A percentile compares a stretch with the other conserved stretches of the same genome.
Evolutionary conservation across 495 filamentous ascomycete species (phyloP).

Genomic region (Parmelia sp.): DNA sequence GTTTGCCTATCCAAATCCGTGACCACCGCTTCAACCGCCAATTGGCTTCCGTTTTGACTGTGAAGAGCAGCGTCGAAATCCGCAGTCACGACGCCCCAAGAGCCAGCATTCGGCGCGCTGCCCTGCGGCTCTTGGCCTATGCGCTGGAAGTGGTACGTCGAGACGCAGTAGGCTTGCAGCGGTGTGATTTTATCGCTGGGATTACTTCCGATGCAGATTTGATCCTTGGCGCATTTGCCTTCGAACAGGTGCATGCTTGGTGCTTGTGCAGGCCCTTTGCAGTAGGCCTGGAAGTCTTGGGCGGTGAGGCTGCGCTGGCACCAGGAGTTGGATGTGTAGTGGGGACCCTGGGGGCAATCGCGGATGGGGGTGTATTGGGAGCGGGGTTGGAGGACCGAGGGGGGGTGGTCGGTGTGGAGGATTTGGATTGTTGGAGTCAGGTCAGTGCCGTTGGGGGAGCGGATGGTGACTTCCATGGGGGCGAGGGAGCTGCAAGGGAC

Average conservation of each 20-base stretch:
- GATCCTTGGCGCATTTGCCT: background rate
- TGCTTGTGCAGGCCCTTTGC: background rate
- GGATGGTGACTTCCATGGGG: background rate
- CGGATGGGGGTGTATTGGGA: background rate
- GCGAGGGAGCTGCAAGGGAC: background rate
- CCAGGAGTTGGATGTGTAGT: background rate
- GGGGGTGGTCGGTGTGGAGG: background rate
- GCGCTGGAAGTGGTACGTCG: background rate
- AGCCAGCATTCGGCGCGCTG: background rate
- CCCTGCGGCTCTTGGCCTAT: background rate
- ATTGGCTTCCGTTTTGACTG: background rate
- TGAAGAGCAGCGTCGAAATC: background rate
- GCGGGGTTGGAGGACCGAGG: background rate
- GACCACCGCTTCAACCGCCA: slow-evolving; percentile 1
- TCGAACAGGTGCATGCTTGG: background rate
- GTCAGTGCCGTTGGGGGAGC: slow-evolving; percentile 8
- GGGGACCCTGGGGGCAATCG: background rate
- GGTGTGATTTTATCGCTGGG: background rate
- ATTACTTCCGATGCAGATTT: slow-evolving; percentile 5
- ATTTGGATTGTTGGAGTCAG: background rate
- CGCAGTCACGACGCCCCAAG: background rate
- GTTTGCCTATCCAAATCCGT: background rate
- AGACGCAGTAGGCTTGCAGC: background rate
- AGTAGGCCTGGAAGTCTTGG: background rate
- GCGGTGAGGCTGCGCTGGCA: background rate